A percentile compares a stretch with the other conserved stretches of the same genome.
Conservation (phyloP, 345 rosid genomes). For the Linum tenue region DNA sequence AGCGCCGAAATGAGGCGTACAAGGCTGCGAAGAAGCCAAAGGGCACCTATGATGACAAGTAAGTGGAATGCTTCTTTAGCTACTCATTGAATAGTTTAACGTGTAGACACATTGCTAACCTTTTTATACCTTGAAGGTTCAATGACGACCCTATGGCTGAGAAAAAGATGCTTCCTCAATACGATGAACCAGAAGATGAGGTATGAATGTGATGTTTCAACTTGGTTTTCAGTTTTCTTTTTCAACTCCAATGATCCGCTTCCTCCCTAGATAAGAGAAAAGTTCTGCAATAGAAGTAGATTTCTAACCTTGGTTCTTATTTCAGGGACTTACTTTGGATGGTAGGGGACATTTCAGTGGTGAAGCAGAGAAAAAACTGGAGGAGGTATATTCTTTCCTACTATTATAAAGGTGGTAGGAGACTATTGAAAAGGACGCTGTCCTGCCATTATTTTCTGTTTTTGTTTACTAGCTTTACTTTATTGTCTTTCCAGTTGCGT, state of each 20-base stretch:
- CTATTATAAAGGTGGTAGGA: neutral
- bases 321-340: constrained; percentile 77
- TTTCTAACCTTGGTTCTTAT: constrained; percentile 10
- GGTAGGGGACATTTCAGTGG: constrained; percentile 69
- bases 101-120: neutral
- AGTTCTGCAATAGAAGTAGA: neutral
- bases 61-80: constrained; percentile 19
- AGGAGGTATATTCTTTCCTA: constrained; percentile 46
- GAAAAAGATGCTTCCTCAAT: constrained; percentile 91
- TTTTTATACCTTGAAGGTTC: constrained; percentile 45
- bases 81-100: neutral
- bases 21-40: constrained; percentile 82
- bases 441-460: neutral
- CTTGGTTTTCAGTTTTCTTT: no score
- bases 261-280: no score
- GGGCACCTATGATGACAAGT: constrained; percentile 81
- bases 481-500: constrained; percentile 51
- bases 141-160: constrained; percentile 62
- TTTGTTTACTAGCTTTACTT: neutral
- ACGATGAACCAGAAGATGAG: constrained; percentile 80
- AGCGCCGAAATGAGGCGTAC: constrained; percentile 78
- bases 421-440: neutral
- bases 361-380: constrained; percentile 93
- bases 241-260: no score
- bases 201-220: constrained; percentile 19